phyloP scores from a whole-genome alignment of 345 rosid species.

The Microthlaspi erraticum region DNA sequence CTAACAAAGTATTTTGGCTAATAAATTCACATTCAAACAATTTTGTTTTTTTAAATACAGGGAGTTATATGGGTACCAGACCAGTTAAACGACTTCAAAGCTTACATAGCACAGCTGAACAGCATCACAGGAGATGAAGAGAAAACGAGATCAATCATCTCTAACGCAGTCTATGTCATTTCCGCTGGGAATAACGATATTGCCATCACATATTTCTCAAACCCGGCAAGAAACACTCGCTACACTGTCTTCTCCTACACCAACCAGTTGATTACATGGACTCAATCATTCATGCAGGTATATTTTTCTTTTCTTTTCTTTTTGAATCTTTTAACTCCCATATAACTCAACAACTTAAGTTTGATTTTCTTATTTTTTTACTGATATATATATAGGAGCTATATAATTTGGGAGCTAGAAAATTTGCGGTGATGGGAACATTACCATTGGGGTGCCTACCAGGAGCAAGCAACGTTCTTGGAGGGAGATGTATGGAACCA shows the following conservation, averaged over 20 bases:
- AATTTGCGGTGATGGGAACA: constrained; percentile 36
- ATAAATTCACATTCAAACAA: no score
- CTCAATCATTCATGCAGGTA: constrained; percentile 52
- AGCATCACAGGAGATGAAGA: constrained; percentile 50
- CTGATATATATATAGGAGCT: constrained; percentile 26
- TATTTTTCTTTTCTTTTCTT: no score
- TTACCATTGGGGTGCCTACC: constrained; percentile 44
- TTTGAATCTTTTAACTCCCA: no score
- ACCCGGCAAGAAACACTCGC: constrained; percentile 41
- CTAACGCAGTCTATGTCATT: constrained; percentile 48
- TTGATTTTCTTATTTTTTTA: neutral
- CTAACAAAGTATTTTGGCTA: neutral
- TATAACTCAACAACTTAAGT: neutral
- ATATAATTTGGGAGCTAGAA: constrained; percentile 39
- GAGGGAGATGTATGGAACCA: constrained; percentile 18
- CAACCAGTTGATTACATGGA: constrained; percentile 44
- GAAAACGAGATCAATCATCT: constrained; percentile 46
- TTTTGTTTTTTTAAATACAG: no score
- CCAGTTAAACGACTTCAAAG: constrained; percentile 58
- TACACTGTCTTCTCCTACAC: constrained; percentile 54
- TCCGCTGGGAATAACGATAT: constrained; percentile 67
- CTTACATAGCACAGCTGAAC: constrained; percentile 53
- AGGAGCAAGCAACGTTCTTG: constrained; percentile 12
- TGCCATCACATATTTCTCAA: constrained; percentile 51
- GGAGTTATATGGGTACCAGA: constrained; percentile 55